Conservation (phyloP, 2,329 filamentous ascomycete species). For the Penicillium sp. region DNA sequence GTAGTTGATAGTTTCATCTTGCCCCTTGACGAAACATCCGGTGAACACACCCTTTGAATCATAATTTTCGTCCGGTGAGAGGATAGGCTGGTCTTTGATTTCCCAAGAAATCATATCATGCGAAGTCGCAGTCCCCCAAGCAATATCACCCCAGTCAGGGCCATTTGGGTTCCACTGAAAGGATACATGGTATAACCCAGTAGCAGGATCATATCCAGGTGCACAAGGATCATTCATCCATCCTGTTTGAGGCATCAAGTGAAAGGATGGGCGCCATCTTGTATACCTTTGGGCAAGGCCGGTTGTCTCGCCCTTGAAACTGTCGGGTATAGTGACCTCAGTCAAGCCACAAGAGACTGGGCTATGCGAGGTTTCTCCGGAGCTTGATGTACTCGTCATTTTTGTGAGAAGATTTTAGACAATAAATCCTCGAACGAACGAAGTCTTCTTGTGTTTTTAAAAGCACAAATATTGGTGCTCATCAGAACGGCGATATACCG, state of each 20-base stretch:
- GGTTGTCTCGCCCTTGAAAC: not conserved
- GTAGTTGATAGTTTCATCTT: conserved; percentile 1
- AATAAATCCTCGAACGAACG: not conserved
- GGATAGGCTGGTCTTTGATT: not conserved
- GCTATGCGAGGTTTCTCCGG: not conserved
- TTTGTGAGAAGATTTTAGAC: not conserved
- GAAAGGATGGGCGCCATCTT: conserved; percentile 5
- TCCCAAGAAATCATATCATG: conserved; percentile 6
- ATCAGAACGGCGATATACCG: conserved; percentile 1
- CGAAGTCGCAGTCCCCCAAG: conserved; percentile 4
- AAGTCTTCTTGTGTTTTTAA: not conserved
- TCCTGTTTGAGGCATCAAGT: conserved; percentile 2
- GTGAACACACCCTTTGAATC: conserved; percentile 10
- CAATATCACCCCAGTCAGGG: conserved; percentile 9
- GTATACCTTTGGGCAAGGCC: not conserved
- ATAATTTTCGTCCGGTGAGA: not conserved
- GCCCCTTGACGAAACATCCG: conserved; percentile 2
- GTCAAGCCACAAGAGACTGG: not conserved
- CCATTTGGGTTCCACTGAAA: conserved; percentile 13
- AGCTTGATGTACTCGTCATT: conserved; percentile 2
- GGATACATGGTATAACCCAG: conserved; percentile 8
- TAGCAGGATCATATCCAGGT: conserved; percentile 6
- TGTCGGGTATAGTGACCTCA: not conserved
- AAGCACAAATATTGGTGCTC: not conserved
- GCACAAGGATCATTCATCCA: conserved; percentile 13